Percentiles rank a stretch among this genome's conserved stretches.
These are phyloP conservation scores for Tetracladium maxilliforme DNA, from an alignment of 2,329 filamentous ascomycete species.

Conservation along the genomic window DNA sequence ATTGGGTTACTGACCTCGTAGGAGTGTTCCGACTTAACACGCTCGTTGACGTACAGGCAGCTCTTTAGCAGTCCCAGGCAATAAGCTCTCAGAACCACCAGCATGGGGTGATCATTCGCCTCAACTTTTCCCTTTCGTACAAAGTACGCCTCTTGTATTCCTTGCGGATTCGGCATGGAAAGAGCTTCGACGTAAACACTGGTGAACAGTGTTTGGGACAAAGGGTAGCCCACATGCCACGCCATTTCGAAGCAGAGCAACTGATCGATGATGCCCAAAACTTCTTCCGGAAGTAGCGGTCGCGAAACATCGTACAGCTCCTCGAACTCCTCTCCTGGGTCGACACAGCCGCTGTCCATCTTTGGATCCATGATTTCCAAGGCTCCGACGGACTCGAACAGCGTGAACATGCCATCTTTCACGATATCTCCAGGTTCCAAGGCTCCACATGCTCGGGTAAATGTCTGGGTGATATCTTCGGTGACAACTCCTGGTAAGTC, in stretches of 20 bases:
- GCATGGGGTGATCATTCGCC: slow-evolving; percentile 18
- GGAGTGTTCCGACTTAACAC: slow-evolving; percentile 70
- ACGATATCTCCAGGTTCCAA: slow-evolving; percentile 69
- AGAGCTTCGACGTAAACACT: slow-evolving; percentile 81
- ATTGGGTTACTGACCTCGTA: slow-evolving; percentile 52
- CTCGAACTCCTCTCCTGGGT: slow-evolving; percentile 66
- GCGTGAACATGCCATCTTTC: slow-evolving; percentile 86
- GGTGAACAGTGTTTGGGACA: slow-evolving; percentile 89
- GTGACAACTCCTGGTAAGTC: slow-evolving; percentile 32
- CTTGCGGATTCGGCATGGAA: slow-evolving; percentile 21
- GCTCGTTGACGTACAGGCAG: slow-evolving; percentile 63
- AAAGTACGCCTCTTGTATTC: no score
- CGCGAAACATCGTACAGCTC: slow-evolving; percentile 64
- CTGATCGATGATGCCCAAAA: slow-evolving; percentile 89
- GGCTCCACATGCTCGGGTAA: slow-evolving; percentile 50
- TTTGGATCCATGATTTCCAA: slow-evolving; percentile 98
- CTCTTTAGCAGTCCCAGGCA: slow-evolving; percentile 74
- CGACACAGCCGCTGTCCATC: slow-evolving; percentile 88
- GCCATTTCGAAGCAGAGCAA: slow-evolving; percentile 88
- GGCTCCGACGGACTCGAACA: slow-evolving; percentile 87
- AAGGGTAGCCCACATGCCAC: slow-evolving; percentile 91
- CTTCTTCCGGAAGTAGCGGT: slow-evolving; percentile 58
- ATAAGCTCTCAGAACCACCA: slow-evolving; percentile 65
- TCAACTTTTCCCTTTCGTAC: slow-evolving; percentile 10
- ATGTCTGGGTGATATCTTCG: slow-evolving; percentile 42